phyloP scores from a whole-genome alignment of 2,329 filamentous ascomycete species.

The Trichoderma brevicompactum region DNA sequence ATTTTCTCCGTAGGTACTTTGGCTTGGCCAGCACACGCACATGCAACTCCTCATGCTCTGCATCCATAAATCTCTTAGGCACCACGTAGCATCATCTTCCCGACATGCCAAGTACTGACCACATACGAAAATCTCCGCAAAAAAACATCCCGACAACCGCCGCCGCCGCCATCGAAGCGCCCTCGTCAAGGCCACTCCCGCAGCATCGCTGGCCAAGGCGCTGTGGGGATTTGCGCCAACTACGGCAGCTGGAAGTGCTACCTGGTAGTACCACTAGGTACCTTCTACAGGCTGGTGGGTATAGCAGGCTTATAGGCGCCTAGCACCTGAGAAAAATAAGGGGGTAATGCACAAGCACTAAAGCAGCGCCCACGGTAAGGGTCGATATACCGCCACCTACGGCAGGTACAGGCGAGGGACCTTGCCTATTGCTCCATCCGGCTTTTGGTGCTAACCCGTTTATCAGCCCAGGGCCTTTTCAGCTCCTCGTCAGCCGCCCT shows the following conservation, averaged over 20 bases:
- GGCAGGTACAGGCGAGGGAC: slow-evolving; percentile 16
- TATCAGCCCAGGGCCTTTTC: slow-evolving; percentile 13
- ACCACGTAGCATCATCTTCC: background rate
- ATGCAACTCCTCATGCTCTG: background rate
- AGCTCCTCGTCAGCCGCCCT: slow-evolving; percentile 10
- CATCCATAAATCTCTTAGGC: background rate
- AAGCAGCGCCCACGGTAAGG: background rate
- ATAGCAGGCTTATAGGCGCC: too few species aligned
- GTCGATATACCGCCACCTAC: slow-evolving; percentile 6
- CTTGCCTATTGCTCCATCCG: background rate
- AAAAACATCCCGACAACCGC: slow-evolving; percentile 7
- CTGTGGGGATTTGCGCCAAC: background rate
- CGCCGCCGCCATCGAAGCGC: background rate
- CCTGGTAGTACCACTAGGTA: too few species aligned
- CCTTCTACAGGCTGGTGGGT: too few species aligned
- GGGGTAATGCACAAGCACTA: background rate
- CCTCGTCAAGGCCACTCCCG: background rate
- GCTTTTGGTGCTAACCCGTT: slow-evolving; percentile 1
- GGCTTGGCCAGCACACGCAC: too few species aligned
- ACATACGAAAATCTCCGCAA: background rate
- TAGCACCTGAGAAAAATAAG: too few species aligned
- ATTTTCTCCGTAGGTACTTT: too few species aligned
- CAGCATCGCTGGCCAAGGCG: background rate
- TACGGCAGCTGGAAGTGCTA: too few species aligned
- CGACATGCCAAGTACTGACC: background rate